Base-by-base conservation (phyloP, 2,329 filamentous ascomycete genomes). In the Colletotrichum musicola region DNA sequence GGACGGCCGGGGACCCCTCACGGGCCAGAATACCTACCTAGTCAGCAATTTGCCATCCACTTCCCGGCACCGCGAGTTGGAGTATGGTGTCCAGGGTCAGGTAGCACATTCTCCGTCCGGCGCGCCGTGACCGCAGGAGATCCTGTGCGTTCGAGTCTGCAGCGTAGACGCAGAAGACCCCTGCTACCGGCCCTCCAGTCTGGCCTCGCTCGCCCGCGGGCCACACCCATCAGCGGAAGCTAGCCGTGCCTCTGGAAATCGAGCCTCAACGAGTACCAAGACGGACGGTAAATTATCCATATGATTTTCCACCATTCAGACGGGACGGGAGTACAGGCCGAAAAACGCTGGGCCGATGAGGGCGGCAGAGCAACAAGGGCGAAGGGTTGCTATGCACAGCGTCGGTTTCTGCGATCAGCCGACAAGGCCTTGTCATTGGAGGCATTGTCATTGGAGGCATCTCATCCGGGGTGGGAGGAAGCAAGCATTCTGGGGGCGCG, bases 301-400 rank as follows among this genome's bases (percentile, higher is more conserved):
- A 18, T 35, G 60, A 65, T 70, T 71, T 71, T 70, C 70, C 70
- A 70, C 70, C 70, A 71, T 64, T 68, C 70, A 70, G 56, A 62
- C 16, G 42, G 1, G 35, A 42, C 30, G 55, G 42, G 44, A 66
- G 62, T 44, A n/a, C 27, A 68, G 53, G 16, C 60, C 60, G 49
- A 35, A 35, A n/a, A 44, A 46, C 42, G 55, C 40, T 66, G 66
- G 66, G 25, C 55, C 30, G 65, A 59, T 35, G 61, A 55, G 61
- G 61, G 65, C 62, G 61, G 61, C 49, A 68, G 65, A 68, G 54
- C 14, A 65, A 64, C 40, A 10, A 35, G 61, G 14, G 61, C 64
- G 64, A 61, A 55, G 61, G 30, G 18, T 25, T 25, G 22, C 22
- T 25, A 4, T 25, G 22, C 4, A 4, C 22, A 25, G 22, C 22